Base-by-base conservation (phyloP, 345 rosid genomes). In the Jatropha curcas region DNA sequence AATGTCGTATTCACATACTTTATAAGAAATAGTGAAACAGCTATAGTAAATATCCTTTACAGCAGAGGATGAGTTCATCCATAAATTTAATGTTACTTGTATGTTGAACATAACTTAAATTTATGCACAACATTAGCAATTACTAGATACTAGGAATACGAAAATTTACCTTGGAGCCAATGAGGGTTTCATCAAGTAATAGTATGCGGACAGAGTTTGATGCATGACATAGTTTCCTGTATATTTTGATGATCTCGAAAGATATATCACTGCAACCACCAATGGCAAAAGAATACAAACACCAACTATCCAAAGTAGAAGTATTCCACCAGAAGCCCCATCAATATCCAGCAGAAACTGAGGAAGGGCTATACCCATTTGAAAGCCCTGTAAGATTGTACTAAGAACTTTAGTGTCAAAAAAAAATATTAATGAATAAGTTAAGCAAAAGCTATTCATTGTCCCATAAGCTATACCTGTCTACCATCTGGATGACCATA, bases 311-410 rank as follows among this genome's bases (percentile, higher is more conserved):
- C 98, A 93, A 72, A 95, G 94, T 66, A 96, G 81, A 71, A 95
- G 89, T 72, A 95, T 92, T 82, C 99, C 99, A 82, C 97, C 99
- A 52, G 88, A 92, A 70, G 97, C 90, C 71, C 98, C 98, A 76
- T 95, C 97, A 46, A 92, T 92, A 86, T 95, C 83, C 45, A 95
- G 84, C 74, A 92, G 85, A 80, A 95, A 96, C 72, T 88, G 94
- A 46, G 99, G 99, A 69, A 96, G 98, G 68, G 99, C 99, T 56
- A 96, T 91, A 72, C 99, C 99, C 97, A 96, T 90, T 96, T 96
- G 96, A 84, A 96, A 96, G 5, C 99, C 98, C 98, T 93, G 88
- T 71, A 75, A 68, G 68, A 69, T 48, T 74, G 77, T 10, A 68
- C 58, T 66, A 51, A 10, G 25, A 61, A 33, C 13, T 64, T 78